Conservation (phyloP, 129 eudicot genomes). For the Tanacetum coccineum region DNA sequence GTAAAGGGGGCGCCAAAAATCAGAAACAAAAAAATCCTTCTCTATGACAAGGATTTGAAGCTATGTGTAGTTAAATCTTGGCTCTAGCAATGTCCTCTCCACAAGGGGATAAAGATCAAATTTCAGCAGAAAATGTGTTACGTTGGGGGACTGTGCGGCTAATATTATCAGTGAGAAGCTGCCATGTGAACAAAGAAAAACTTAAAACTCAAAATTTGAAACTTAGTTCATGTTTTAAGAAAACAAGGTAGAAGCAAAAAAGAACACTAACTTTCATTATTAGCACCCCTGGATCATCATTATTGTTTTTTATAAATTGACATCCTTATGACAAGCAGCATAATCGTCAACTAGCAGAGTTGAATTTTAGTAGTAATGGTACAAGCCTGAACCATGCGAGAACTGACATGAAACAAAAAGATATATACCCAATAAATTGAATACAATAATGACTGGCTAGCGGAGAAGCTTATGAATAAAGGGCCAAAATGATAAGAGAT, state of each 20-base stretch:
- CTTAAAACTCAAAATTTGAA: not conserved
- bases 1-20: too few species aligned
- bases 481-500: too few species aligned
- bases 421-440: not conserved
- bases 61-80: slow-evolving; percentile 88
- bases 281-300: slow-evolving; percentile 80
- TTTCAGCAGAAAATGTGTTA: slow-evolving; percentile 75
- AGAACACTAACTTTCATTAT: slow-evolving; percentile 69
- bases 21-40: too few species aligned
- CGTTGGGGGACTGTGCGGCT: slow-evolving; percentile 85
- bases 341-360: slow-evolving; percentile 78
- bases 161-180: slow-evolving; percentile 88
- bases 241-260: not conserved
- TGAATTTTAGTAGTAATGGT: slow-evolving; percentile 71
- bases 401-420: slow-evolving; percentile 42
- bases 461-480: too few species aligned
- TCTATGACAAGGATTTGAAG: too few species aligned
- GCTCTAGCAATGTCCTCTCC: slow-evolving; percentile 83
- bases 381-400: slow-evolving; percentile 90
- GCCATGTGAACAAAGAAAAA: slow-evolving; percentile 25
- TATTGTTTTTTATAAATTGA: slow-evolving; percentile 65
- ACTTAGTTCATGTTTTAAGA: not conserved
- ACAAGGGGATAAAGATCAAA: slow-evolving; percentile 82
- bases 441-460: not conserved
- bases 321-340: slow-evolving; percentile 89